Conservation (phyloP, 73 alveolate species). For the Paramecium pentaurelia region DNA sequence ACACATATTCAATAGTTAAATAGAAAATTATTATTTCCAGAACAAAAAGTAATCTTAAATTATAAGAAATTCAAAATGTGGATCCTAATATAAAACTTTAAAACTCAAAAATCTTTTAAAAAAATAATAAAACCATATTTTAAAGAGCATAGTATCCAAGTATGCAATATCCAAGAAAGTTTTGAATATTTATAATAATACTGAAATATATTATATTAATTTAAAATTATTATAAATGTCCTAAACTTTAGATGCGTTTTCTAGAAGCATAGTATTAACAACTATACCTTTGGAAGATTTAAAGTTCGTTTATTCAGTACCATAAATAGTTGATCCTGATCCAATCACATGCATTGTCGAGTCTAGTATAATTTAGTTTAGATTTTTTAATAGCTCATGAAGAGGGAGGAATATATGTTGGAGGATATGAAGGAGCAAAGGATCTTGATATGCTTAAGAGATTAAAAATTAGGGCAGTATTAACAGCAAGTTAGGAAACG, state of each 20-base stretch:
- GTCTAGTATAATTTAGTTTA: background rate
- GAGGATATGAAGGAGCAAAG: conserved; percentile 47
- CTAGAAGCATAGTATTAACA: background rate
- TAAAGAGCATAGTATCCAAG: too few relatives aligned
- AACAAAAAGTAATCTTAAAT: too few relatives aligned
- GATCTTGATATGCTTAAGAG: background rate
- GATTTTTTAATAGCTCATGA: background rate
- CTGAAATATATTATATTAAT: background rate
- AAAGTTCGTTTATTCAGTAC: conserved; percentile 13
- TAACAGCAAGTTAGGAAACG: conserved; percentile 28
- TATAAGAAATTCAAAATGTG: too few relatives aligned
- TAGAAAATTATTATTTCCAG: too few relatives aligned
- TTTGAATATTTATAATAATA: too few relatives aligned
- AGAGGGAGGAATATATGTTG: conserved; percentile 33
- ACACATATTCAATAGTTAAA: too few relatives aligned
- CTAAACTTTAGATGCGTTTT: background rate
- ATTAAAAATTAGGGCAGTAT: conserved; percentile 31
- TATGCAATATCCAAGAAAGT: too few relatives aligned
- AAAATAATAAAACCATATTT: too few relatives aligned
- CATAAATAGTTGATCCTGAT: conserved; percentile 43
- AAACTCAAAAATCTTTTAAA: too few relatives aligned
- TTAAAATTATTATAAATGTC: background rate
- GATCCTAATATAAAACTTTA: too few relatives aligned
- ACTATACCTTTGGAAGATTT: conserved; percentile 8
- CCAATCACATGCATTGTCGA: conserved; percentile 24